These are phyloP conservation scores for Alternaria arborescens DNA, from an alignment of 2,329 filamentous ascomycete species.

Conservation along the genomic window DNA sequence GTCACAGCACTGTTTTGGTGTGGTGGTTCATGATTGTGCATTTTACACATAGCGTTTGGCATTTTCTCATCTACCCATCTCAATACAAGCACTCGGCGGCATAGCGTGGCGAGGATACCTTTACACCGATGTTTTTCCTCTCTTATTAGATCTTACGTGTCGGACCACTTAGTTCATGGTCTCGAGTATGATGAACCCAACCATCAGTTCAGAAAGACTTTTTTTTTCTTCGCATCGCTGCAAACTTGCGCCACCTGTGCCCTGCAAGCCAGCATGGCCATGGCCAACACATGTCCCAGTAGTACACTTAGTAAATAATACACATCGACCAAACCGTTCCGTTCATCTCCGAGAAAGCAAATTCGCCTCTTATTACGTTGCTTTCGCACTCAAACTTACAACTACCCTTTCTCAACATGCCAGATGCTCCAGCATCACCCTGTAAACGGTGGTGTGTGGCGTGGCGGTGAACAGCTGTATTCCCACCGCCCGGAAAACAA, in stretches of 20 bases:
- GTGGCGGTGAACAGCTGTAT: slow-evolving; percentile 41
- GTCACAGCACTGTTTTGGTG: slow-evolving; percentile 33
- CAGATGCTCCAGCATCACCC: slow-evolving; percentile 28
- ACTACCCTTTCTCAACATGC: slow-evolving; percentile 9
- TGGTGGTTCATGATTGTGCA: slow-evolving; percentile 34
- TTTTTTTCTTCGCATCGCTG: slow-evolving; percentile 26
- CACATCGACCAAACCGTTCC: slow-evolving; percentile 2
- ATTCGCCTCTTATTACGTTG: slow-evolving; percentile 25
- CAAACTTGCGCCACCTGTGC: slow-evolving; percentile 25
- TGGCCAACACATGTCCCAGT: slow-evolving; percentile 17
- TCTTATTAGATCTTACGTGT: slow-evolving; percentile 6
- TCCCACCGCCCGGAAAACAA: slow-evolving; percentile 25
- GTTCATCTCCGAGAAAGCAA: slow-evolving; percentile 21
- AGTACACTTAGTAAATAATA: slow-evolving; percentile 6
- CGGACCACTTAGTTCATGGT: slow-evolving; percentile 1
- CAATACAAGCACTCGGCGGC: slow-evolving; percentile 19
- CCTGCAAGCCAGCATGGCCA: slow-evolving; percentile 20
- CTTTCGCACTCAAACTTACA: slow-evolving; percentile 12
- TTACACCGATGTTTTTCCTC: slow-evolving; percentile 17
- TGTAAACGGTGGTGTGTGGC: not conserved
- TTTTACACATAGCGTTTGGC: slow-evolving; percentile 25
- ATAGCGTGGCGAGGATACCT: slow-evolving; percentile 37
- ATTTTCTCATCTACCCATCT: slow-evolving; percentile 18
- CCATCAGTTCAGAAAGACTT: slow-evolving; percentile 21
- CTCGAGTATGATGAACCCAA: slow-evolving; percentile 12